Evolutionary conservation across 164 flowering plant genomes (phyloP), one percentile per base, ranked within the genome.

Genomic region (Pachysandra terminalis): DNA sequence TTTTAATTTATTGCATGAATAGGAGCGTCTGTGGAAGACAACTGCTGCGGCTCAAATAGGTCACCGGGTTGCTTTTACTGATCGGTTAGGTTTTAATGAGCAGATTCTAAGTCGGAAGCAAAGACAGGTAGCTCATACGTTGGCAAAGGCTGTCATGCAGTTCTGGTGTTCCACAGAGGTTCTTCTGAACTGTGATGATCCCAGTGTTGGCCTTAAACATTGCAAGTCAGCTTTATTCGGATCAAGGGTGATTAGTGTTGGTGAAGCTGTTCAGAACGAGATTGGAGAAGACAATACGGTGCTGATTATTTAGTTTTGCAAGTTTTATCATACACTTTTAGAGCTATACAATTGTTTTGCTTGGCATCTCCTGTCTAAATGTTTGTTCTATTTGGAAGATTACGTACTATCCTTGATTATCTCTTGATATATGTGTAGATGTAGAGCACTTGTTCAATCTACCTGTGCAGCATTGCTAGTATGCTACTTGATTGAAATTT

Each of bases 21-120:
- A 96, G 99, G 99, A 96, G 75, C 93, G 97, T 41, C 59, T 90
- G 63, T 96, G 99, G 99, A 96, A 96, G 85, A 70, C 74, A 68
- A 75, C 93, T 63, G 92, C 87, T 71, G 96, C 97, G 62, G 84
- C 92, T 71, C 90, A 87, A 76, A 64, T 91, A 57, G 79, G 86
- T 70, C 83, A 72, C 24, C 81, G 61, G 49, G 86, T 78, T 75
- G 89, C 96, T 78, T 77, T 68, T 73, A 63, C 79, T 70, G 84
- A 85, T 58, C 83, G 75, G 64, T 63, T 74, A 67, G 87, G 80
- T 71, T 76, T 80, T 69, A 83, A 78, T 58, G 79, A 83, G 64
- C 78, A 77, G 68, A 68, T 49, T 65, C 67, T 71, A 45, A 26
- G 51, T 49, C 45, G 67, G 77, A 80, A 79, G 73, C 82, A 80